phyloP scores from a whole-genome alignment of 2,329 filamentous ascomycete species.

The Huntiella abstrusa region DNA sequence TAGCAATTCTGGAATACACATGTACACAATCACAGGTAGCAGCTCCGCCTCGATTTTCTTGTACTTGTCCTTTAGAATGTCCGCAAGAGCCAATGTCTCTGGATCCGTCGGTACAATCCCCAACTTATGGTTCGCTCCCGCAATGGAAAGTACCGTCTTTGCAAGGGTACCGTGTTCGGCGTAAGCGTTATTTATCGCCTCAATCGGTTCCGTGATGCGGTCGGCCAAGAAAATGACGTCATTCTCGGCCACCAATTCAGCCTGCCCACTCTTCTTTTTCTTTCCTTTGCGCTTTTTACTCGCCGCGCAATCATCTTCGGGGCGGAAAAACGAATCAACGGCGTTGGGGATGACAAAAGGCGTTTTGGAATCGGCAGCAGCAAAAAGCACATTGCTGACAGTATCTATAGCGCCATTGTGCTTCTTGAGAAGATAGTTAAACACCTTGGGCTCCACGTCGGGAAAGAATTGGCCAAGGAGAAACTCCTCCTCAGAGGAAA shows the following conservation, averaged over 20 bases:
- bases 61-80: conserved; percentile 18
- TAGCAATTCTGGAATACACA: conserved; percentile 17
- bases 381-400: conserved; percentile 66
- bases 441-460: background rate
- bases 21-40: conserved; percentile 24
- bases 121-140: conserved; percentile 25
- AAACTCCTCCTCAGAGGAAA: conserved; percentile 3
- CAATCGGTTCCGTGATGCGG: conserved; percentile 22
- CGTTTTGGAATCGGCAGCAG: conserved; percentile 38
- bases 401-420: conserved; percentile 13
- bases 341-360: conserved; percentile 37
- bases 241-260: conserved; percentile 14
- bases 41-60: conserved; percentile 25
- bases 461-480: conserved; percentile 9
- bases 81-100: conserved; percentile 13
- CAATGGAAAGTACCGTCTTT: conserved; percentile 23
- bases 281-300: conserved; percentile 13
- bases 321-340: conserved; percentile 61
- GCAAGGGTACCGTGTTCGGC: conserved; percentile 22
- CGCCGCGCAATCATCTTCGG: conserved; percentile 24
- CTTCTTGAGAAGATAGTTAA: conserved; percentile 3
- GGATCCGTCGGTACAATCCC: conserved; percentile 19
- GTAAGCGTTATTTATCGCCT: conserved; percentile 25
- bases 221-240: conserved; percentile 27
- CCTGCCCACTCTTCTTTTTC: conserved; percentile 24